Percentiles rank a stretch among this genome's conserved stretches.
Conservation (phyloP, 2,329 filamentous ascomycete species). For the Blumeria graminis region DNA sequence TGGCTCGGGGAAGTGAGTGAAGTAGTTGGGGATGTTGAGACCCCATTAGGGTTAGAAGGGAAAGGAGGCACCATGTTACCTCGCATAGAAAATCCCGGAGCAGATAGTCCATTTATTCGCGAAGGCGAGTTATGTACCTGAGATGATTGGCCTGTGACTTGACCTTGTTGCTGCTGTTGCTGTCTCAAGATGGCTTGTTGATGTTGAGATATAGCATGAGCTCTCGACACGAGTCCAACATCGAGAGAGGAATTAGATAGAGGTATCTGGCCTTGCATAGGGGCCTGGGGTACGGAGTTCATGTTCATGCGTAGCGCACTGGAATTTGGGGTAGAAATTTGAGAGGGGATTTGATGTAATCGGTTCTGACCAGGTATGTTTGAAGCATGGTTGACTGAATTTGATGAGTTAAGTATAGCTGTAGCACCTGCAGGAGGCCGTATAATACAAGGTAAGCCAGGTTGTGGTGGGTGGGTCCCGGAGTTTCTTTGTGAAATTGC, state of each 20-base stretch:
- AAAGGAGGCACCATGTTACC: conserved; percentile 28
- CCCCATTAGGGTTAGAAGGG: conserved; percentile 23
- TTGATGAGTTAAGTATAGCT: conserved; percentile 6
- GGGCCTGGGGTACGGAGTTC: conserved; percentile 43
- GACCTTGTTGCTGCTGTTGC: conserved; percentile 11
- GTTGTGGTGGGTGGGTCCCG: conserved; percentile 9
- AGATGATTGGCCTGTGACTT: conserved; percentile 9
- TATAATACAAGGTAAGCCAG: conserved; percentile 7
- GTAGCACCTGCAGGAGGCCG: conserved; percentile 3
- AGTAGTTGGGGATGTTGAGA: conserved; percentile 18
- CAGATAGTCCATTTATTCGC: conserved; percentile 15
- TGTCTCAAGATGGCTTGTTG: conserved; percentile 13
- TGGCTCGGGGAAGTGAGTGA: conserved; percentile 7
- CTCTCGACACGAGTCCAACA: conserved; percentile 33
- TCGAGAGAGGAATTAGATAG: conserved; percentile 24
- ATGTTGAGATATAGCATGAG: conserved; percentile 41
- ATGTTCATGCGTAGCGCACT: conserved; percentile 23
- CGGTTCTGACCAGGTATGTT: conserved; percentile 13
- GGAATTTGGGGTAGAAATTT: conserved; percentile 12
- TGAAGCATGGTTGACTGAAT: conserved; percentile 9
- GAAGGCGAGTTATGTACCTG: conserved; percentile 19
- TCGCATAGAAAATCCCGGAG: conserved; percentile 12
- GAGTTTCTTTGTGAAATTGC: conserved; percentile 6
- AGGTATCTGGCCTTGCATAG: conserved; percentile 37
- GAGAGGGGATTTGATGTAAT: conserved; percentile 10